Evolutionary conservation across 768 basidiomycete species (phyloP).

Genomic region (Dioszegia crocea): DNA sequence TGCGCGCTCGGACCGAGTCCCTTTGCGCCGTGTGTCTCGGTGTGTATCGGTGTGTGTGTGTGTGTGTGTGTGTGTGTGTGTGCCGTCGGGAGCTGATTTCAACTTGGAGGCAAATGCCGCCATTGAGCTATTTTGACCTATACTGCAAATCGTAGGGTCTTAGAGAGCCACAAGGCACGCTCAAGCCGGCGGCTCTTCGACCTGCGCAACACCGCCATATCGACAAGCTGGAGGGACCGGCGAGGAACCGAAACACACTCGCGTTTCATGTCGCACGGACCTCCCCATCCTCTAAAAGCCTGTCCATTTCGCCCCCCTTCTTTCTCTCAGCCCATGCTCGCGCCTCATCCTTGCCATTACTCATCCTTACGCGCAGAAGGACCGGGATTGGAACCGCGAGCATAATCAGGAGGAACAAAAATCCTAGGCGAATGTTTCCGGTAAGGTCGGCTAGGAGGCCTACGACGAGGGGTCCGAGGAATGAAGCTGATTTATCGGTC

Average conservation of each 20-base stretch:
- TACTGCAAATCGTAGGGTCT: no score
- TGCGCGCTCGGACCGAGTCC: not conserved
- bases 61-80: no score
- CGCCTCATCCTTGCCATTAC: slow-evolving; percentile 61
- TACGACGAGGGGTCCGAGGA: slow-evolving; percentile 83
- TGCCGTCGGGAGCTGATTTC: no score
- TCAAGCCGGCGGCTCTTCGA: no score
- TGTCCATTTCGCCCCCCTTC: not conserved
- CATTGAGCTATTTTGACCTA: no score
- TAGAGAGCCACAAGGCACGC: no score
- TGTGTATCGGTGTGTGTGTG: not conserved
- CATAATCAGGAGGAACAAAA: slow-evolving; percentile 81
- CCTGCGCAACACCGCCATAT: no score
- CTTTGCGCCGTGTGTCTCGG: not conserved
- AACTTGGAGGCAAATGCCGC: no score
- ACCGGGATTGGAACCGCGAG: slow-evolving; percentile 76
- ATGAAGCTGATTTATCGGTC: slow-evolving; percentile 79
- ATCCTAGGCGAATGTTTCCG: slow-evolving; percentile 85
- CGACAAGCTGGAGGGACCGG: no score
- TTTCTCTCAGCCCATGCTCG: slow-evolving; percentile 26
- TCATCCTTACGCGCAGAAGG: slow-evolving; percentile 65
- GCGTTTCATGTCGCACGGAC: not conserved
- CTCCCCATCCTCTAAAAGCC: not conserved
- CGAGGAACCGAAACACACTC: no score
- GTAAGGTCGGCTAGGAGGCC: slow-evolving; percentile 82